phyloP scores from a whole-genome alignment of 352 stramenopile species.

The Phytophthora sp. region DNA sequence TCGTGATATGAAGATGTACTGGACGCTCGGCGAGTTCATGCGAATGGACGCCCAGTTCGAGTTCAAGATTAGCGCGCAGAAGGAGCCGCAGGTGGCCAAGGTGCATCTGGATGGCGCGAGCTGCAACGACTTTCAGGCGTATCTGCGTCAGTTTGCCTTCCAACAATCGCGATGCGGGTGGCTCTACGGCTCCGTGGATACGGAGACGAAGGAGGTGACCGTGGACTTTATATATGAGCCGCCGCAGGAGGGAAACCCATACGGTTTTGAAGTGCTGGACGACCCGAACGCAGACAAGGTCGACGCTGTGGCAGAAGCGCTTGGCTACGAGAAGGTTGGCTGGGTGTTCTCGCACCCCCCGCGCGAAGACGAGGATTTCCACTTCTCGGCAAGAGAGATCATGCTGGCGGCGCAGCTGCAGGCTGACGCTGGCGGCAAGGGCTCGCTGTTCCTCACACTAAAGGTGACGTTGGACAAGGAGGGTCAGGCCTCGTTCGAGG shows the following conservation, averaged over 20 bases:
- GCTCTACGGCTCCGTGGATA: conserved; percentile 93
- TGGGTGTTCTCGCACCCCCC: conserved; percentile 98
- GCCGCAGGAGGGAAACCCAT: conserved; percentile 89
- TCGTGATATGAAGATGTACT: conserved; percentile 99
- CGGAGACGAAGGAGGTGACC: conserved; percentile 86
- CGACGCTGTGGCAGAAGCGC: conserved; percentile 83
- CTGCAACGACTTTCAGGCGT: conserved; percentile 93
- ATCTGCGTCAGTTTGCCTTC: conserved; percentile 92
- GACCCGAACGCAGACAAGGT: conserved; percentile 89
- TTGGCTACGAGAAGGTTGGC: conserved; percentile 93
- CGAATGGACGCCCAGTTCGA: conserved; percentile 97
- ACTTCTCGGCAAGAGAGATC: conserved; percentile 91
- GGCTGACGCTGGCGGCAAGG: conserved; percentile 93
- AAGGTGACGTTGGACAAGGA: conserved; percentile 95
- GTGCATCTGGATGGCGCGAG: conserved; percentile 89
- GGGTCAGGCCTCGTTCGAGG: conserved; percentile 95
- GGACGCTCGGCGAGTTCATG: conserved; percentile 97
- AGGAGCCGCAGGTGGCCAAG: conserved; percentile 81
- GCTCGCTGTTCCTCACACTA: conserved; percentile 96
- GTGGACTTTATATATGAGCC: conserved; percentile 98
- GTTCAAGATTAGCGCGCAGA: conserved; percentile 97
- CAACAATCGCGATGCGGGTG: conserved; percentile 94
- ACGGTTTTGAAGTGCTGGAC: conserved; percentile 93
- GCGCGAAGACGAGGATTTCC: conserved; percentile 94
- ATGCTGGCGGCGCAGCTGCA: conserved; percentile 96